Evolutionary conservation across 768 basidiomycete species (phyloP).

Genomic region (Daedaleopsis sinensis): DNA sequence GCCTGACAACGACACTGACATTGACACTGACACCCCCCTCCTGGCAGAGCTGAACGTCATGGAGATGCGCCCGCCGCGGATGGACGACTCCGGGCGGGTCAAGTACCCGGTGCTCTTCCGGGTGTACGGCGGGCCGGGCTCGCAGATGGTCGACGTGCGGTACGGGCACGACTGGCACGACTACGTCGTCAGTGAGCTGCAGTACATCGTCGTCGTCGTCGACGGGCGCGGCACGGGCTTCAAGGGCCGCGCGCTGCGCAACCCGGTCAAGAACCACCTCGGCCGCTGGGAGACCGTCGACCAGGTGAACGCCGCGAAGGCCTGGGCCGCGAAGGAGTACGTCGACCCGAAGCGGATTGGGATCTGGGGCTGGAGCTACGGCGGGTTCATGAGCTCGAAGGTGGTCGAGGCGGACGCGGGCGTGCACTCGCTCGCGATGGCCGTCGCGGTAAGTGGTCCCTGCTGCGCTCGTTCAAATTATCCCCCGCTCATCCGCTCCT

Average conservation of each 20-base stretch:
- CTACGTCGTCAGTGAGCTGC: slow-evolving; percentile 77
- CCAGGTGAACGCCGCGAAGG: slow-evolving; percentile 87
- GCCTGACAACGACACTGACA: too few species aligned
- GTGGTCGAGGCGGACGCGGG: slow-evolving; percentile 89
- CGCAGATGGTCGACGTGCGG: slow-evolving; percentile 71
- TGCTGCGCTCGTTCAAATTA: not conserved
- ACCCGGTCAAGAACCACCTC: slow-evolving; percentile 85
- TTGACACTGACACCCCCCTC: too few species aligned
- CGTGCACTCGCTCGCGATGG: slow-evolving; percentile 88
- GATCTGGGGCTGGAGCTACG: slow-evolving; percentile 99
- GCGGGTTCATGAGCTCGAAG: slow-evolving; percentile 95
- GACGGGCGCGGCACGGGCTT: slow-evolving; percentile 95
- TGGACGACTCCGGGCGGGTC: slow-evolving; percentile 94
- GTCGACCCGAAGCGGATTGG: slow-evolving; percentile 89
- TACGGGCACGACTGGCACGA: slow-evolving; percentile 85
- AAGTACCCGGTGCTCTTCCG: slow-evolving; percentile 95
- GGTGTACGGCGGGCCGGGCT: slow-evolving; percentile 92
- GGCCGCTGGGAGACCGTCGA: slow-evolving; percentile 90
- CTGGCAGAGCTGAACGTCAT: slow-evolving; percentile 80
- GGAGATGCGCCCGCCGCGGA: slow-evolving; percentile 87
- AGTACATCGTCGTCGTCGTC: slow-evolving; percentile 85
- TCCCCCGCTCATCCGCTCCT: slow-evolving; percentile 15
- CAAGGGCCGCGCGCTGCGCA: slow-evolving; percentile 83
- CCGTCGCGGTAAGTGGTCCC: slow-evolving; percentile 73
- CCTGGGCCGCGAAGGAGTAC: slow-evolving; percentile 86